phyloP scores from a whole-genome alignment of 2,329 filamentous ascomycete species.

The Microdochium nivale region DNA sequence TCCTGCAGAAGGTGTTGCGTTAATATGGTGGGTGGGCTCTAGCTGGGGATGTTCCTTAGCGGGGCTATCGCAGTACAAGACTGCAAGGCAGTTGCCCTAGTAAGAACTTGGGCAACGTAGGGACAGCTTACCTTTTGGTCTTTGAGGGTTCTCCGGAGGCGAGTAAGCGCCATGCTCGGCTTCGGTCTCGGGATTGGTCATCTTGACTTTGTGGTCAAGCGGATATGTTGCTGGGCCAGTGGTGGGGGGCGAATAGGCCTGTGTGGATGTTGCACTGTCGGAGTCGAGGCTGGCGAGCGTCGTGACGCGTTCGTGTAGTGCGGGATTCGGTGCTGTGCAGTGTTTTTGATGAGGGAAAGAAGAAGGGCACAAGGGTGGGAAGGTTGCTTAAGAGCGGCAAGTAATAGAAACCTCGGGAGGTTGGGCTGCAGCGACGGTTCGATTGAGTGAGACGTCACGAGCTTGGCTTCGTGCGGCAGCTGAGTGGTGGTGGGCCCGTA shows the following conservation, averaged over 20 bases:
- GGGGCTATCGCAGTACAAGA: too few relatives aligned
- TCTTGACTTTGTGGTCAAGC: background rate
- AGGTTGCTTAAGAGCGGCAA: background rate
- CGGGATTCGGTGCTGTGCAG: too few relatives aligned
- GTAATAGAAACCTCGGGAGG: background rate
- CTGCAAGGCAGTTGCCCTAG: too few relatives aligned
- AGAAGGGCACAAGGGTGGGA: background rate
- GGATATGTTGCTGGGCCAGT: too few relatives aligned
- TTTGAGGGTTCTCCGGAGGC: slow-evolving; percentile 11
- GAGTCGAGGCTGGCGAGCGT: too few relatives aligned
- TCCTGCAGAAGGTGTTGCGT: slow-evolving; percentile 40
- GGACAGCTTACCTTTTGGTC: slow-evolving; percentile 18
- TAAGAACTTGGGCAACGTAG: background rate
- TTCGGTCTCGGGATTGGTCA: background rate
- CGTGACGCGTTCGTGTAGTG: too few relatives aligned
- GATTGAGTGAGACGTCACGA: background rate
- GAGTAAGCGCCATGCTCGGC: background rate
- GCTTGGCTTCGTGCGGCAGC: background rate
- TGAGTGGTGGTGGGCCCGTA: background rate
- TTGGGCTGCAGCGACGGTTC: background rate
- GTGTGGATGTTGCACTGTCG: too few relatives aligned
- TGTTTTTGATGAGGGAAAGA: background rate
- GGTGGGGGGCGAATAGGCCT: too few relatives aligned
- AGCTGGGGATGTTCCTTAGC: background rate
- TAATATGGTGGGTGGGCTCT: background rate